Conservation (phyloP, 768 basidiomycete species). For the Boletus reticuloceps region DNA sequence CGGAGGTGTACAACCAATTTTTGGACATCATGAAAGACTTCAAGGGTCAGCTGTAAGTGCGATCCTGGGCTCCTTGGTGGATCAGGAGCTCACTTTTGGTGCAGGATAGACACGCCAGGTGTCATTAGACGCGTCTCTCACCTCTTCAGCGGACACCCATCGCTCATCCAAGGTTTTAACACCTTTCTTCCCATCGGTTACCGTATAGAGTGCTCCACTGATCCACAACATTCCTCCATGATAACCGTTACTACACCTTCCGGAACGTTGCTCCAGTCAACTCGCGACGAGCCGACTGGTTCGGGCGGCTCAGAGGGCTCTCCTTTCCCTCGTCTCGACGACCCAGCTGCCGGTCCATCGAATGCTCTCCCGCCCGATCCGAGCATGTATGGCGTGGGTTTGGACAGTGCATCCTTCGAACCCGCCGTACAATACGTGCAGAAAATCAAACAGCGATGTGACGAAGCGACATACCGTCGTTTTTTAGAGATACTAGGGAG, state of each 20-base stretch:
- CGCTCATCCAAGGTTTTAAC: constrained; percentile 96
- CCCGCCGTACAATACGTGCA: constrained; percentile 94
- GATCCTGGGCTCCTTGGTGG: background rate
- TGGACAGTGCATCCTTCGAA: constrained; percentile 52
- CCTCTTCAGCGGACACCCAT: constrained; percentile 87
- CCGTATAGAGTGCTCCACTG: constrained; percentile 77
- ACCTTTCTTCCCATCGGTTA: constrained; percentile 95
- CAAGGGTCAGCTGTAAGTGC: constrained; percentile 56
- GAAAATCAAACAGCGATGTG: constrained; percentile 93
- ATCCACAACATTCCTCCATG: constrained; percentile 58
- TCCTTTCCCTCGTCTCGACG: constrained; percentile 24
- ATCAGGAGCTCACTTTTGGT: background rate
- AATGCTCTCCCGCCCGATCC: constrained; percentile 18
- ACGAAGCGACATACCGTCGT: constrained; percentile 80
- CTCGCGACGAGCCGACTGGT: constrained; percentile 41
- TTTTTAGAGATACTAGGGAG: constrained; percentile 74
- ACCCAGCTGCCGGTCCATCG: constrained; percentile 5
- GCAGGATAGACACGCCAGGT: constrained; percentile 94
- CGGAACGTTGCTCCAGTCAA: constrained; percentile 60
- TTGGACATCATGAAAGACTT: constrained; percentile 77
- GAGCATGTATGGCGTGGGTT: constrained; percentile 27
- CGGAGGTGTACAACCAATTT: constrained; percentile 63
- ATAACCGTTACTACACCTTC: constrained; percentile 80
- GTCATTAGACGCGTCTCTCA: constrained; percentile 94
- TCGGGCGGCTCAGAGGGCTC: constrained; percentile 40